Evolutionary conservation across 2,329 filamentous ascomycete genomes (phyloP), one percentile per base, ranked within the genome.

Genomic region (Cercospora beticola): DNA sequence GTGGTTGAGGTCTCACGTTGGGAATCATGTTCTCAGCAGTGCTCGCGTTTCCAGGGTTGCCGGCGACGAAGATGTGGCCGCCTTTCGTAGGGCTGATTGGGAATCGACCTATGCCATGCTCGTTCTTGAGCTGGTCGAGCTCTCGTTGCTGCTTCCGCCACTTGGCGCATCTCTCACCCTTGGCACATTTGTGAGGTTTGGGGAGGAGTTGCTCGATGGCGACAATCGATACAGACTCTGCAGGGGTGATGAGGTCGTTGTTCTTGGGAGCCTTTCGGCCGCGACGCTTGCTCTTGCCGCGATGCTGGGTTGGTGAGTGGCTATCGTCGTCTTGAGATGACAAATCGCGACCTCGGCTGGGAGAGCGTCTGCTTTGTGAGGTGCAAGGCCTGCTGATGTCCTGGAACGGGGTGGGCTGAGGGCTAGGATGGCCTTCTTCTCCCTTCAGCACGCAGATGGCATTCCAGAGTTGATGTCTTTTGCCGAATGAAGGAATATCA

Each of bases 151-250:
- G 91, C 78, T 90, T 92, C 78, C 86, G 88, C 86, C 87, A 97
- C 79, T 93, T 96, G 60, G 88, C 84, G 80, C 94, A 97, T 74
- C 91, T 89, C 79, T 95, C 92, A 57, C 94, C 94, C 79, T 96
- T 97, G 57, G 88, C 88, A 81, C 94, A 97, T 66, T 86, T 86
- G 80, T 97, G 94, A 16, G 90, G 88, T 81, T 92, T 94, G 5
- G 93, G 93, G 65, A 97, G 86, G 64, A 95, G 83, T 79, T 97
- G 92, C 81, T 97, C 93, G 71, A 97, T 97, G 30, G 91, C 93
- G 36, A 97, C 93, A 74, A 97, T 97, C 0, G 93, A 97, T 4
- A 95, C 90, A 0, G 92, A 94, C 78, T 97, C 92, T 68, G 89
- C 86, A 2, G 92, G 92, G 1, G 90, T 90, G 77, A 95, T 90